phyloP scores from a whole-genome alignment of 176 grass and related monocot species.

The Thalia dealbata region DNA sequence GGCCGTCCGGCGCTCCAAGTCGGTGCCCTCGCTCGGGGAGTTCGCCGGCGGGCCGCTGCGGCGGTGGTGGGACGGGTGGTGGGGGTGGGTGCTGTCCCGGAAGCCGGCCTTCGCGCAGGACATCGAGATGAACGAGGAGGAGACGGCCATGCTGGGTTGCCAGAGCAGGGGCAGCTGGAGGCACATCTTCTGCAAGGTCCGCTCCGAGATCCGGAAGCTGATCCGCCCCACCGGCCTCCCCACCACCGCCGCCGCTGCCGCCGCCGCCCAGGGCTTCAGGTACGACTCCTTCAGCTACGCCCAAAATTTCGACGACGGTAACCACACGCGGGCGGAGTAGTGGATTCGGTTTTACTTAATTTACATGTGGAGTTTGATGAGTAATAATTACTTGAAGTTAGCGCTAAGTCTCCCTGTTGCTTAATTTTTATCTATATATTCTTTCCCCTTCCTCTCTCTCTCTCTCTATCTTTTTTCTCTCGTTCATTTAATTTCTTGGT shows the following conservation, averaged over 20 bases:
- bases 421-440: no score
- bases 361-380: background rate
- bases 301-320: conserved; percentile 74
- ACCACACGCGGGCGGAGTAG: conserved; percentile 10
- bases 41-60: conserved; percentile 30
- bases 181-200: conserved; percentile 70
- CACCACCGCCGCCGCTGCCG: conserved; percentile 49
- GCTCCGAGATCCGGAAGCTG: conserved; percentile 51
- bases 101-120: conserved; percentile 57
- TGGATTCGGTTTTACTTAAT: background rate
- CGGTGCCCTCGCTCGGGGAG: conserved; percentile 41
- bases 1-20: conserved; percentile 53
- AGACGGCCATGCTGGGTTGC: conserved; percentile 54
- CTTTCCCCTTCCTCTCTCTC: no score
- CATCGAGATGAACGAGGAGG: conserved; percentile 98
- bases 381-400: no score
- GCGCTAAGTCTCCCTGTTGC: no score
- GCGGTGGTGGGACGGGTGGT: conserved; percentile 66
- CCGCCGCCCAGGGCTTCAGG: conserved; percentile 50
- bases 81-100: conserved; percentile 66
- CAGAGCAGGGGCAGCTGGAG: conserved; percentile 50
- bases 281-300: conserved; percentile 86
- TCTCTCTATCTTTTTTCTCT: no score
- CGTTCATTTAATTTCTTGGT: no score
- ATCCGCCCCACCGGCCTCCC: conserved; percentile 41